These are phyloP conservation scores for Collybia sordida DNA, from an alignment of 768 basidiomycete genomes.

Conservation along the genomic window DNA sequence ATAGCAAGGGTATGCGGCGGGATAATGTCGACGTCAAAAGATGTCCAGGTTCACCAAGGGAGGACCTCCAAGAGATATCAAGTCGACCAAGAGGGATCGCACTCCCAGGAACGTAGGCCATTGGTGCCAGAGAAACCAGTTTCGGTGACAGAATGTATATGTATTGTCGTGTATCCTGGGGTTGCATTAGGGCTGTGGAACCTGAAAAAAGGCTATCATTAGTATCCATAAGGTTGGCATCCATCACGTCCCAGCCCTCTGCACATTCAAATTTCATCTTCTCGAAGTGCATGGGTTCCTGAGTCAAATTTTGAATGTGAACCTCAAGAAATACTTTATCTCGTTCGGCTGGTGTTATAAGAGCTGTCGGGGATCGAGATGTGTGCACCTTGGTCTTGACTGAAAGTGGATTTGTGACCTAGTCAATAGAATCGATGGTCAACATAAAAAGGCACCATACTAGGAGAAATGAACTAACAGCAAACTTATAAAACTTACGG, in stretches of 20 bases:
- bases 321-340: conserved; percentile 90
- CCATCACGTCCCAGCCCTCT: conserved; percentile 61
- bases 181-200: conserved; percentile 70
- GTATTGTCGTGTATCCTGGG: conserved; percentile 85
- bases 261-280: conserved; percentile 77
- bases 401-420: conserved; percentile 94
- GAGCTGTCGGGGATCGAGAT: conserved; percentile 70
- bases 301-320: conserved; percentile 86
- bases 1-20: conserved; percentile 66
- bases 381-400: conserved; percentile 93
- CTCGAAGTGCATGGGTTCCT: conserved; percentile 75
- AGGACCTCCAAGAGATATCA: conserved; percentile 87
- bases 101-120: conserved; percentile 60
- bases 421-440: conserved; percentile 3
- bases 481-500: conserved; percentile 90
- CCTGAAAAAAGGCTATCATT: conserved; percentile 54
- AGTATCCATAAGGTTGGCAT: conserved; percentile 45
- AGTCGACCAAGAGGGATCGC: conserved; percentile 81
- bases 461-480: conserved; percentile 46
- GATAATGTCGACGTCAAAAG: conserved; percentile 88
- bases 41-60: conserved; percentile 83
- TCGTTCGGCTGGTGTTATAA: conserved; percentile 61
- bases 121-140: conserved; percentile 39
- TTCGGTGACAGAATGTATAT: conserved; percentile 76
- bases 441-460: background rate